Conservation (phyloP, 768 basidiomycete species). For the Suillus subaureus region DNA sequence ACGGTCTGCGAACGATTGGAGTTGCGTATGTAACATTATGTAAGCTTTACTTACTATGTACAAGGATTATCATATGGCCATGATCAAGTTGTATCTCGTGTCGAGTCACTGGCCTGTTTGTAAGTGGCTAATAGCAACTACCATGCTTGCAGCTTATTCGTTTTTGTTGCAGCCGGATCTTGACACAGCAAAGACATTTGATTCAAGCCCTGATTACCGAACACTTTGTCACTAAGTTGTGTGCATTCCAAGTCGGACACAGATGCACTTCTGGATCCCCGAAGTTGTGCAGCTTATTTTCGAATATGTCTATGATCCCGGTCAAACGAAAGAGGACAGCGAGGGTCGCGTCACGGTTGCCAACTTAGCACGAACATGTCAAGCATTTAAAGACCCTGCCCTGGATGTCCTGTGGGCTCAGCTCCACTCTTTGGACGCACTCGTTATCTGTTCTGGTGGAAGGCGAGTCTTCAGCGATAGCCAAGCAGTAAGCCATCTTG, state of each 20-base stretch:
- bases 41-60: too few species aligned
- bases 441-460: conserved; percentile 2
- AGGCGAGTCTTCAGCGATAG: background rate
- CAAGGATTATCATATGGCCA: too few species aligned
- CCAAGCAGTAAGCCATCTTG: background rate
- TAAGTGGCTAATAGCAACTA: background rate
- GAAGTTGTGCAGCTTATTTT: conserved; percentile 28
- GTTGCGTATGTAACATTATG: too few species aligned
- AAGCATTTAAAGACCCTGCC: conserved; percentile 2
- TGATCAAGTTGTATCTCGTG: too few species aligned
- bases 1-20: too few species aligned
- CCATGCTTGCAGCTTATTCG: background rate
- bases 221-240: background rate
- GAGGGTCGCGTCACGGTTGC: background rate
- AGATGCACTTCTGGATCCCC: conserved; percentile 10
- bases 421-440: conserved; percentile 10
- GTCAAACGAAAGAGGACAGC: background rate
- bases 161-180: background rate
- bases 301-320: conserved; percentile 16
- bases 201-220: background rate
- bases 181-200: too few species aligned
- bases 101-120: background rate
- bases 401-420: conserved; percentile 10
- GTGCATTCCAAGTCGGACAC: too few species aligned
- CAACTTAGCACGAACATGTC: conserved; percentile 1